phyloP scores from a whole-genome alignment of 164 flowering plant species.

The Stephania japonica region DNA sequence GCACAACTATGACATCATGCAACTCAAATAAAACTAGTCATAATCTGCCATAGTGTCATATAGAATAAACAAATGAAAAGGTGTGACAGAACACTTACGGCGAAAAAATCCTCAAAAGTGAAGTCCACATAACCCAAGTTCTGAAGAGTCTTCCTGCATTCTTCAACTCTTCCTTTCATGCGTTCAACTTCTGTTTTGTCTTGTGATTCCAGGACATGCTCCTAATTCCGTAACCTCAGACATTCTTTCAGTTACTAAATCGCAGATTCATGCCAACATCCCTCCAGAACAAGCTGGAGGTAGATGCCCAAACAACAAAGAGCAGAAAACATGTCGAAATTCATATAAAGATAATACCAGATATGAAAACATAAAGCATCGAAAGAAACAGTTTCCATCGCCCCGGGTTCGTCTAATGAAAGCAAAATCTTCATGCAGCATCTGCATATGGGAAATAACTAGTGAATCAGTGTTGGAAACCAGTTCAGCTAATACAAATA shows the following conservation, averaged over 20 bases:
- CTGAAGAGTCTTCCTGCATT: constrained; percentile 80
- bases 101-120: constrained; percentile 92
- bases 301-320: constrained; percentile 17
- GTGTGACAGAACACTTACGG: constrained; percentile 30
- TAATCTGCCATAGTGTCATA: neutral
- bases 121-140: constrained; percentile 80
- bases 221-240: constrained; percentile 44
- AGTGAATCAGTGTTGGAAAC: neutral
- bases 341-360: constrained; percentile 45
- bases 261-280: constrained; percentile 15
- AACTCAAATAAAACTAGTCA: neutral
- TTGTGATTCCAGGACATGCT: constrained; percentile 79
- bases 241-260: constrained; percentile 18
- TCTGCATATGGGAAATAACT: constrained; percentile 30
- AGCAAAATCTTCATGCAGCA: constrained; percentile 58
- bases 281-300: constrained; percentile 19
- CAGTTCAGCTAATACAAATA: neutral
- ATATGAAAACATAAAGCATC: constrained; percentile 92
- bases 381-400: constrained; percentile 97
- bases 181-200: constrained; percentile 79
- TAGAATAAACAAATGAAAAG: neutral
- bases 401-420: constrained; percentile 91
- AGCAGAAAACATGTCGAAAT: constrained; percentile 7
- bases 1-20: neutral
- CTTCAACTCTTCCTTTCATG: constrained; percentile 58